phyloP scores from a whole-genome alignment of 176 grass and related monocot genomes.

The Poa annua region DNA sequence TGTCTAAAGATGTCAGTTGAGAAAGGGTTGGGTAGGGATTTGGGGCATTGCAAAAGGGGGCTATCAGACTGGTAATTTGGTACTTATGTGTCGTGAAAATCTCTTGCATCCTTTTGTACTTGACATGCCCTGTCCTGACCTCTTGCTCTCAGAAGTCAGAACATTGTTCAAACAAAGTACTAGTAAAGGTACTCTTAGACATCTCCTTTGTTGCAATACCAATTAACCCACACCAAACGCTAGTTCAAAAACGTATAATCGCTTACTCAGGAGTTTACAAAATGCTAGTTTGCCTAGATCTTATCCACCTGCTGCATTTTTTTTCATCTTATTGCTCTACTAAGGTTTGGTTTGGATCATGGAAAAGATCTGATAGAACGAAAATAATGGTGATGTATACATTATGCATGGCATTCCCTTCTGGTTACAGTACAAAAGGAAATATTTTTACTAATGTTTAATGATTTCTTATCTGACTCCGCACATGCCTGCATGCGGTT shows the following conservation, averaged over 20 bases:
- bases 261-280: conserved; percentile 1
- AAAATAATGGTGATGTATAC: conserved; percentile 14
- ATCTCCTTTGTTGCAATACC: conserved; percentile 2
- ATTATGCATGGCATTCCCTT: not conserved
- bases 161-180: conserved; percentile 18
- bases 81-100: conserved; percentile 34
- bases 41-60: not conserved
- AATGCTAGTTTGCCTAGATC: not conserved
- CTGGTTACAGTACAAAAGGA: not conserved
- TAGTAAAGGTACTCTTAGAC: not conserved
- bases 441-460: not conserved
- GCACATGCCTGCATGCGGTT: not conserved
- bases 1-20: not conserved
- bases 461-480: not conserved
- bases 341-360: not conserved
- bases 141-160: conserved; percentile 12
- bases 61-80: conserved; percentile 38
- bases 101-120: conserved; percentile 12
- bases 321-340: conserved; percentile 3
- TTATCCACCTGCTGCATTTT: not conserved
- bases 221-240: not conserved
- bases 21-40: not conserved
- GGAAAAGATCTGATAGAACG: conserved; percentile 11
- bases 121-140: conserved; percentile 9
- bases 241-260: not conserved